Evolutionary conservation across 148 eudicot genomes (phyloP), one percentile per base, ranked within the genome.

Genomic region (Fagopyrum homotropicum): DNA sequence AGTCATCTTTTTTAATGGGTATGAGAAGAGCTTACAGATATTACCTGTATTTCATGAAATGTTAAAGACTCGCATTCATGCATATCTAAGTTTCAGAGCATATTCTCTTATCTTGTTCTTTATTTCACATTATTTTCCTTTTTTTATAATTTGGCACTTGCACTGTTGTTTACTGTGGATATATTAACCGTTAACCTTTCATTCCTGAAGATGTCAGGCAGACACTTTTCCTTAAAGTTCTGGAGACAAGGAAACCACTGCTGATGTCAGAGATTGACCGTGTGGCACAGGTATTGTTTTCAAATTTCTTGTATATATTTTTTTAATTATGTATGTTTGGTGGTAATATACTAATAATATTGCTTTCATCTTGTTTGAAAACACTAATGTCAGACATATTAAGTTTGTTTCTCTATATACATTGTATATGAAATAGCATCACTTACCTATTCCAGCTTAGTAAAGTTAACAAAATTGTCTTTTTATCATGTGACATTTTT

Each of bases 261-360:
- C 83, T 96, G 66, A 73, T 79, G 76, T 83, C 84, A 52, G 99
- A 92, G 86, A 84, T 96, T 74, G 93, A 96, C 54, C 97, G 99
- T 35, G 94, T 96, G 50, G 85, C 88, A 29, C 88, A 85, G 88
- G 88, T 82, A 82, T 76, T 47, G 48, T 46, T 45, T 3, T 54
- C 47, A 8, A 26, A 26, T 61, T 54, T n/a, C 11, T 5, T 63
- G 22, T 29, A 7, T 61, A 22, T 54, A 6, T 1, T 17, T 45
- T 35, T 44, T 17, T 30, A 44, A 5, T 26, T 75, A 11, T 75
- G 11, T 8, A 9, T 61, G 35, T 44, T 74, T 16, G 16, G 45
- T 60, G 48, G 46, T 17, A 22, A n/a, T 45, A 30, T 7, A 8
- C 54, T 50, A 15, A 12, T 30, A 54, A 4, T 52, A 73, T 52